A percentile compares a stretch with the other conserved stretches of the same genome.
Evolutionary conservation across 2,329 filamentous ascomycete genomes (phyloP).

Genomic region (Fonsecaea erecta): DNA sequence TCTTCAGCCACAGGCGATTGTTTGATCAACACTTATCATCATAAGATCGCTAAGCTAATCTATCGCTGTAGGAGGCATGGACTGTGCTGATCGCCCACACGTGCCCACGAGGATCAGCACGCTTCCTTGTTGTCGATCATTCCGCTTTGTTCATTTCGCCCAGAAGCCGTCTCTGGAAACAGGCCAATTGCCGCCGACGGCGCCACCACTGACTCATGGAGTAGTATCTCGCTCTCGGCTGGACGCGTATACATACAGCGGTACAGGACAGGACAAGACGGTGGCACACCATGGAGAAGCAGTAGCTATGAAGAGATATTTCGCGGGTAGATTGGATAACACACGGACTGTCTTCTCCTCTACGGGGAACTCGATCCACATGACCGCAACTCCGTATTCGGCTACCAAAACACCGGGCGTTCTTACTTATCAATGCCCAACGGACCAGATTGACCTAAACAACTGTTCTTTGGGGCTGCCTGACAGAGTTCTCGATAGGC

Average conservation of each 20-base stretch:
- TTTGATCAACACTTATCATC: slow-evolving; percentile 4
- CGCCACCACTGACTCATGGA: slow-evolving; percentile 18
- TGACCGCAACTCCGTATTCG: neutral
- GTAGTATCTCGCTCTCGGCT: slow-evolving; percentile 8
- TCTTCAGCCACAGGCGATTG: slow-evolving; percentile 2
- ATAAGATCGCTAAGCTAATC: slow-evolving; percentile 3
- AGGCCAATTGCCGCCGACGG: slow-evolving; percentile 13
- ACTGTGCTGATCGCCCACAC: slow-evolving; percentile 23
- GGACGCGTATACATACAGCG: slow-evolving; percentile 15
- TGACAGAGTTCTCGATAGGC: neutral
- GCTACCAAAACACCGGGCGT: neutral
- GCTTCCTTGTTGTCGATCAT: slow-evolving; percentile 22
- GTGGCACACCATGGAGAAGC: neutral
- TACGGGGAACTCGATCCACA: neutral
- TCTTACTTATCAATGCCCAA: slow-evolving; percentile 1
- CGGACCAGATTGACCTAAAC: neutral
- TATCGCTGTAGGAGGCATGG: neutral
- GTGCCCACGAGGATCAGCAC: slow-evolving; percentile 10
- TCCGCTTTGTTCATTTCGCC: slow-evolving; percentile 9
- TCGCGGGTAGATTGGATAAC: neutral
- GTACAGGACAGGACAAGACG: neutral
- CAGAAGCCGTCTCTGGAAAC: slow-evolving; percentile 6
- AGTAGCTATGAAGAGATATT: neutral
- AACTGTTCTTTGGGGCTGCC: neutral
- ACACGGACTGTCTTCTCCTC: neutral